phyloP scores from a whole-genome alignment of 2,329 filamentous ascomycete genomes.

The Akanthomyces lecanii region DNA sequence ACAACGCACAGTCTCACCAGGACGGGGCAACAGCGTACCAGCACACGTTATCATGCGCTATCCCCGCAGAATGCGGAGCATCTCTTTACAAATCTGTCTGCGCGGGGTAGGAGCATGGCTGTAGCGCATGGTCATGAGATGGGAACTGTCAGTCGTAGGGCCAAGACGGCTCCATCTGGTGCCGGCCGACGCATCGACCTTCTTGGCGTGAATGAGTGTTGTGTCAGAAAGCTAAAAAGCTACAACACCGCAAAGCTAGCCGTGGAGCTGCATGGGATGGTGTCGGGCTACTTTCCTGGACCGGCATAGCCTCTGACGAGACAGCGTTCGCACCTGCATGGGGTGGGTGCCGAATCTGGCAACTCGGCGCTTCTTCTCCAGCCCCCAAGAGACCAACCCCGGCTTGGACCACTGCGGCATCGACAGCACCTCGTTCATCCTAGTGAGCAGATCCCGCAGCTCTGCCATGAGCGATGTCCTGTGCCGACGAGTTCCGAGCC shows the following conservation, averaged over 20 bases:
- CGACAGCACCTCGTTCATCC: not conserved
- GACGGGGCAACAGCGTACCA: not conserved
- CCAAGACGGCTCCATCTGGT: not conserved
- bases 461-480: not conserved
- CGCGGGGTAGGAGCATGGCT: not conserved
- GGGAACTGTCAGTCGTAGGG: not conserved
- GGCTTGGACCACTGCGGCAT: not conserved
- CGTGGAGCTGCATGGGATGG: not conserved
- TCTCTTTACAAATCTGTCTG: not conserved
- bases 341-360: conserved; percentile 5
- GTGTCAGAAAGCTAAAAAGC: not conserved
- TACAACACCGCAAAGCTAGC: not conserved
- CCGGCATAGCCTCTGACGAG: conserved; percentile 4
- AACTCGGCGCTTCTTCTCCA: conserved; percentile 14
- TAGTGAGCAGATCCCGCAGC: not conserved
- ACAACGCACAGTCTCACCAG: not conserved
- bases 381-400: not conserved
- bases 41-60: not conserved
- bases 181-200: not conserved
- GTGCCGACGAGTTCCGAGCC: no score
- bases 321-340: not conserved
- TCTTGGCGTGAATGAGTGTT: not conserved
- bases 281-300: conserved; percentile 1
- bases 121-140: not conserved
- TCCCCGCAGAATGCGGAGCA: conserved; percentile 5